phyloP scores from a whole-genome alignment of 2,329 filamentous ascomycete genomes.

The Neophaeococcomyces aloes region DNA sequence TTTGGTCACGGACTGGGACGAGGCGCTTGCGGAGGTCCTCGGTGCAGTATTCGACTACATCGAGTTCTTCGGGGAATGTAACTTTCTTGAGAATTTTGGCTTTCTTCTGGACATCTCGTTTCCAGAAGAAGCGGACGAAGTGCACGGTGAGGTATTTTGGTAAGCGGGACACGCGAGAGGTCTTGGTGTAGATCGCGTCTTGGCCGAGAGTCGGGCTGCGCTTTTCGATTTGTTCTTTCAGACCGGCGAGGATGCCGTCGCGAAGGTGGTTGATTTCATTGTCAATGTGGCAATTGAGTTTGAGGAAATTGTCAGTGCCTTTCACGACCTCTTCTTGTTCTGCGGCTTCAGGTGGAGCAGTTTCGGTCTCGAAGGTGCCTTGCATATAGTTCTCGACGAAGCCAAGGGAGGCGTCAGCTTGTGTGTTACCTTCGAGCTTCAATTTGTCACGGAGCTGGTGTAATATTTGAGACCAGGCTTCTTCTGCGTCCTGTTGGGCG shows the following conservation, averaged over 20 bases:
- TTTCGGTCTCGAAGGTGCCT: slow-evolving; percentile 65
- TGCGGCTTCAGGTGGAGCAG: slow-evolving; percentile 69
- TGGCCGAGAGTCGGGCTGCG: slow-evolving; percentile 64
- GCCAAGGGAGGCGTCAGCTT: slow-evolving; percentile 44
- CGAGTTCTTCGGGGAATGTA: slow-evolving; percentile 85
- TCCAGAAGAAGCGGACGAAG: slow-evolving; percentile 98
- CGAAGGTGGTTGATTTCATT: slow-evolving; percentile 76
- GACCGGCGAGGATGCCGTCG: slow-evolving; percentile 71
- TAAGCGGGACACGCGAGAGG: slow-evolving; percentile 75
- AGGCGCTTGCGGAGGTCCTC: slow-evolving; percentile 75
- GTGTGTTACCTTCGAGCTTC: slow-evolving; percentile 36
- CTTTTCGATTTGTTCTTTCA: slow-evolving; percentile 89
- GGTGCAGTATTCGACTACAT: slow-evolving; percentile 89
- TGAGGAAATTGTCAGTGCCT: slow-evolving; percentile 68
- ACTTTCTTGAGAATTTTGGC: slow-evolving; percentile 99
- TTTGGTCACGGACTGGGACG: slow-evolving; percentile 88
- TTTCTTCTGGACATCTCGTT: slow-evolving; percentile 90
- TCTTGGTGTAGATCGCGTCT: slow-evolving; percentile 79
- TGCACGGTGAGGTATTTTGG: slow-evolving; percentile 95
- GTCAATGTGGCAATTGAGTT: slow-evolving; percentile 93
- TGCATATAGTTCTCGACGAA: slow-evolving; percentile 89
- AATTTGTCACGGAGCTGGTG: slow-evolving; percentile 71
- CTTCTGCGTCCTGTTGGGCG: slow-evolving; percentile 97
- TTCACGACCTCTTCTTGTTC: slow-evolving; percentile 59
- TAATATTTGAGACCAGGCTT: slow-evolving; percentile 94